phyloP scores from a whole-genome alignment of 257 asterid genomes.

The Ilex aquifolium region DNA sequence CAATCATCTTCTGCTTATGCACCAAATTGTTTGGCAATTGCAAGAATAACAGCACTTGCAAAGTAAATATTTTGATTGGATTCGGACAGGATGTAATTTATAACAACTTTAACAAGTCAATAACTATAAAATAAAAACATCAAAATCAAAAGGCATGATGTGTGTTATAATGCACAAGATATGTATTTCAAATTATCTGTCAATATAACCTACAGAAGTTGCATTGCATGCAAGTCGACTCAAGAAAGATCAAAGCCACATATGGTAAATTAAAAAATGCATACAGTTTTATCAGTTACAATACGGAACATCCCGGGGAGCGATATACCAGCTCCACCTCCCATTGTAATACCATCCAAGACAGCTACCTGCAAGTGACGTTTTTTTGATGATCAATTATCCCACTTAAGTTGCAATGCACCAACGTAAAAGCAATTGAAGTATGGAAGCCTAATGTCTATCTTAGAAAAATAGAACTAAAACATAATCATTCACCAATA shows the following conservation, averaged over 20 bases:
- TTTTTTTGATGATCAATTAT: background rate
- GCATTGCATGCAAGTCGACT: no score
- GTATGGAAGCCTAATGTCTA: no score
- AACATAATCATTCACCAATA: no score
- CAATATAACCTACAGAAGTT: no score
- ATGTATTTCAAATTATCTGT: no score
- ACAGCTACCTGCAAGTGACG: constrained; percentile 72
- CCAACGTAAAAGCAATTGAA: background rate
- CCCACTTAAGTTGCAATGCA: background rate
- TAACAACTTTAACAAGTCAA: no score
- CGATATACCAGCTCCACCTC: constrained; percentile 94
- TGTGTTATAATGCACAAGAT: background rate
- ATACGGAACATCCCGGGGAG: constrained; percentile 94
- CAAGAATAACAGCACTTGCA: no score
- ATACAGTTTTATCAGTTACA: constrained; percentile 95
- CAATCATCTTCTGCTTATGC: no score
- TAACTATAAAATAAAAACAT: background rate
- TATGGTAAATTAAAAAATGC: constrained; percentile 30
- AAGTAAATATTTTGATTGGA: no score
- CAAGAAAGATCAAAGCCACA: background rate
- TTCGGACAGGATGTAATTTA: no score
- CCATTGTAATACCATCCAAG: constrained; percentile 89
- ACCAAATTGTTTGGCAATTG: no score
- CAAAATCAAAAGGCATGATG: background rate
- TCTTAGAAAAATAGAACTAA: no score